phyloP scores from a whole-genome alignment of 768 basidiomycete species.

The Agaricus blazei region DNA sequence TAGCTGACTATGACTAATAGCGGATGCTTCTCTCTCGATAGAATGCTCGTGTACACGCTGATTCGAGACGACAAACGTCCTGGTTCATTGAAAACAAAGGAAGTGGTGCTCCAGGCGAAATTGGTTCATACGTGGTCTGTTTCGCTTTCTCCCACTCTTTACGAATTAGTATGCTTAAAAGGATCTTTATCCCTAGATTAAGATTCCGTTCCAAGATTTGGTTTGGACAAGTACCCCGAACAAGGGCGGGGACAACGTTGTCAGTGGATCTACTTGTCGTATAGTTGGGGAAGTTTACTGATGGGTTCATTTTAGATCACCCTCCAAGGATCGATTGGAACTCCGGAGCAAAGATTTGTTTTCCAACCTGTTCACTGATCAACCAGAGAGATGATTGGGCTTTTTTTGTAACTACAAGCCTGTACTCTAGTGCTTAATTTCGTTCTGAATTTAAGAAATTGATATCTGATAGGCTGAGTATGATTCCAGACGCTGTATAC shows the following conservation, averaged over 20 bases:
- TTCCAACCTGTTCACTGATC: neutral
- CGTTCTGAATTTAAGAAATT: too few species aligned
- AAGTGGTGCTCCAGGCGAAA: neutral
- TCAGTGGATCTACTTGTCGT: neutral
- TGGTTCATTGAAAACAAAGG: slow-evolving; percentile 4
- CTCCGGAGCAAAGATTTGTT: neutral
- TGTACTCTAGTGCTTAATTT: too few species aligned
- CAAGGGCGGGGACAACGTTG: neutral
- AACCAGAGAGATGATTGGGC: too few species aligned
- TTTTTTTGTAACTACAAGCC: too few species aligned
- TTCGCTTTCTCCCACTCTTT: too few species aligned
- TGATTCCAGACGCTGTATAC: too few species aligned
- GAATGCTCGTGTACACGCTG: neutral
- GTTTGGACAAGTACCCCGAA: slow-evolving; percentile 7
- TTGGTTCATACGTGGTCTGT: slow-evolving; percentile 1
- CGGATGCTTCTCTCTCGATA: neutral
- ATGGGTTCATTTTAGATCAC: neutral
- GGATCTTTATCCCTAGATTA: neutral
- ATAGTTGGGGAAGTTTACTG: neutral
- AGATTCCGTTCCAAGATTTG: slow-evolving; percentile 2
- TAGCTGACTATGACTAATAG: neutral
- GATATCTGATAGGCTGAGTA: too few species aligned
- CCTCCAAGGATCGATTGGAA: neutral
- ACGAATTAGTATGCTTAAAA: neutral
- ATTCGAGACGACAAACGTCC: neutral